Evolutionary conservation across 805 yeast species (phyloP).

Genomic region (Metschnikowia lochheadii): DNA sequence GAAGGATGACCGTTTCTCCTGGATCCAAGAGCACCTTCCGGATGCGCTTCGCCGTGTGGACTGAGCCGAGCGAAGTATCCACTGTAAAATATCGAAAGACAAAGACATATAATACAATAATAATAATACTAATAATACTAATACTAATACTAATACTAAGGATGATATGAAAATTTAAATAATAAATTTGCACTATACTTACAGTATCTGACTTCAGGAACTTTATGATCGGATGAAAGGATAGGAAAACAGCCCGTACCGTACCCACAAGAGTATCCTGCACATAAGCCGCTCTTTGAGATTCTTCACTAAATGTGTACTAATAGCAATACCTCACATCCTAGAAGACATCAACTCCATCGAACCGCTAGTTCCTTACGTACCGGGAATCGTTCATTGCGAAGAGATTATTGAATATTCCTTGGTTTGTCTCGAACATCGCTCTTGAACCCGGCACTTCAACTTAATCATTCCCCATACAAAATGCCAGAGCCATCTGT

Average conservation of each 20-base stretch:
- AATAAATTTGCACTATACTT: neutral
- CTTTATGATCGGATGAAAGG: too few relatives aligned
- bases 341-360: neutral
- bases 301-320: slow-evolving; percentile 2
- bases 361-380: neutral
- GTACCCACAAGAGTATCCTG: neutral
- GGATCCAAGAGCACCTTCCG: slow-evolving; percentile 25
- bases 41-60: slow-evolving; percentile 1
- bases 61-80: neutral
- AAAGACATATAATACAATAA: neutral
- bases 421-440: neutral
- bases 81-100: neutral
- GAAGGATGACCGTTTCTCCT: slow-evolving; percentile 17
- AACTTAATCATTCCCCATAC: neutral
- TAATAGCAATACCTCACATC: slow-evolving; percentile 1
- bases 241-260: too few relatives aligned
- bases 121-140: neutral
- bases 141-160: neutral
- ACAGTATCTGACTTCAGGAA: too few relatives aligned
- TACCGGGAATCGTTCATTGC: neutral
- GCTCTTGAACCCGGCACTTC: neutral
- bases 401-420: neutral
- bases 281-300: neutral
- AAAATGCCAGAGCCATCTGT: slow-evolving; percentile 3
- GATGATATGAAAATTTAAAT: neutral